Evolutionary conservation across 1,284 basidiomycete genomes (phyloP).

Genomic region (Sphaerobolus stellatus): DNA sequence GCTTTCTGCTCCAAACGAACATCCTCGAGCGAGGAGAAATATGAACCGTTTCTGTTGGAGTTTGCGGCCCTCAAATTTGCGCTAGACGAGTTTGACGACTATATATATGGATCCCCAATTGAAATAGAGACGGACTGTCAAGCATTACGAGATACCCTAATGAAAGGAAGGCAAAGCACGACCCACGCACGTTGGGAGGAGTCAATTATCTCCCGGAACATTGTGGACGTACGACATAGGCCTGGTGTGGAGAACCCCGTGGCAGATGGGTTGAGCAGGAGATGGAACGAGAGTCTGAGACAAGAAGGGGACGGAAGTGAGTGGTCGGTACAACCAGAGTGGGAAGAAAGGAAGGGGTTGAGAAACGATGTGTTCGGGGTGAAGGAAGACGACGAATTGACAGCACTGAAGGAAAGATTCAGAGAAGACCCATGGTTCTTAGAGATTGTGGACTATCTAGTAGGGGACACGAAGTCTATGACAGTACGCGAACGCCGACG

Average conservation of each 20-base stretch:
- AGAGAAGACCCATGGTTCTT: slow-evolving; percentile 9
- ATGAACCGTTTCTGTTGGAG: slow-evolving; percentile 20
- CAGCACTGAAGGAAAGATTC: slow-evolving; percentile 11
- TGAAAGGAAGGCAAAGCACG: slow-evolving; percentile 1
- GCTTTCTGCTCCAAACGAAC: slow-evolving; percentile 20
- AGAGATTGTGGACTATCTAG: not conserved
- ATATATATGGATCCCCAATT: slow-evolving; percentile 17
- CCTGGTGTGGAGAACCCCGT: slow-evolving; percentile 15
- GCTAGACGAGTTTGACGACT: slow-evolving; percentile 16
- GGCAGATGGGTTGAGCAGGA: slow-evolving; percentile 15
- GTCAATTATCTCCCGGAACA: slow-evolving; percentile 6
- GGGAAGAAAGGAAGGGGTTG: slow-evolving; percentile 8
- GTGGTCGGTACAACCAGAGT: slow-evolving; percentile 2
- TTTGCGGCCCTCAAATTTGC: slow-evolving; percentile 20
- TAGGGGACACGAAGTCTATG: not conserved
- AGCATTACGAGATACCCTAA: slow-evolving; percentile 17
- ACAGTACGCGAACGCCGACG: slow-evolving; percentile 2
- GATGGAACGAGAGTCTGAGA: not conserved
- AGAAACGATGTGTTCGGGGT: slow-evolving; percentile 11
- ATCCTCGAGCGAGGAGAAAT: slow-evolving; percentile 14
- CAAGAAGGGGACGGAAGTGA: not conserved
- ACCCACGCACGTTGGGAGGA: not conserved
- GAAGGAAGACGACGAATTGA: not conserved
- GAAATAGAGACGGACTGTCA: slow-evolving; percentile 24
- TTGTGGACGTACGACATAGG: slow-evolving; percentile 11